These are phyloP conservation scores for Hanseniaspora osmophila DNA, from an alignment of 805 yeast species.

Conservation along the genomic window DNA sequence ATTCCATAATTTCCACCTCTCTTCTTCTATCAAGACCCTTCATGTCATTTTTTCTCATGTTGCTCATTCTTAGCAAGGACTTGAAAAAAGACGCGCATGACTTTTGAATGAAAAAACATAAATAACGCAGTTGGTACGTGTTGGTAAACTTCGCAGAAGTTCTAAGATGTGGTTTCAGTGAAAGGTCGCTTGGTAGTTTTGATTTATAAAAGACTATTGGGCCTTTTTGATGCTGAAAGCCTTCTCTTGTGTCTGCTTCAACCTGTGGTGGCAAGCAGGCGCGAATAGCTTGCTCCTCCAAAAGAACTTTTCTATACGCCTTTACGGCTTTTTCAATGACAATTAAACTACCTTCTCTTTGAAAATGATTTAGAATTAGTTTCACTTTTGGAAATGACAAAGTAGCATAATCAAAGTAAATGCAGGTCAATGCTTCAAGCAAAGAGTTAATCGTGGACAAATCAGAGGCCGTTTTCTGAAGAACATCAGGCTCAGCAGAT, in stretches of 20 bases:
- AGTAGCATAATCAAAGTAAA: slow-evolving; percentile 39
- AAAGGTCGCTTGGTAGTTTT: slow-evolving; percentile 27
- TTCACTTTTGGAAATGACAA: slow-evolving; percentile 31
- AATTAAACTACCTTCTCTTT: slow-evolving; percentile 11
- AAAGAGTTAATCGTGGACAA: slow-evolving; percentile 28
- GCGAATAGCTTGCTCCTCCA: slow-evolving; percentile 46
- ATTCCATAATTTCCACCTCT: slow-evolving; percentile 29
- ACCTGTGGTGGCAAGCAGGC: slow-evolving; percentile 33
- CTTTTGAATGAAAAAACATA: slow-evolving; percentile 35
- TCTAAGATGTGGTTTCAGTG: slow-evolving; percentile 24
- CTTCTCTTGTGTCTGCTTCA: slow-evolving; percentile 21
- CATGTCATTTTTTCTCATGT: slow-evolving; percentile 25
- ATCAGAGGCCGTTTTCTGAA: slow-evolving; percentile 12
- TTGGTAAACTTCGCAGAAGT: slow-evolving; percentile 51
- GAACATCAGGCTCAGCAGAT: slow-evolving; percentile 7
- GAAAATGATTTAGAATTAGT: slow-evolving; percentile 16
- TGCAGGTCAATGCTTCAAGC: slow-evolving; percentile 39
- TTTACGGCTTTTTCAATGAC: slow-evolving; percentile 29
- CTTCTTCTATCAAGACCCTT: slow-evolving; percentile 24
- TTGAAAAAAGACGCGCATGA: slow-evolving; percentile 29
- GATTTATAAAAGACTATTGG: slow-evolving; percentile 23
- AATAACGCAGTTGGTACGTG: slow-evolving; percentile 39
- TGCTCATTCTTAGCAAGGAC: slow-evolving; percentile 31
- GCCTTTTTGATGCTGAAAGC: background rate
- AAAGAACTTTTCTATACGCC: slow-evolving; percentile 35